Conservation (phyloP, 345 rosid genomes). For the Litchi chinensis region DNA sequence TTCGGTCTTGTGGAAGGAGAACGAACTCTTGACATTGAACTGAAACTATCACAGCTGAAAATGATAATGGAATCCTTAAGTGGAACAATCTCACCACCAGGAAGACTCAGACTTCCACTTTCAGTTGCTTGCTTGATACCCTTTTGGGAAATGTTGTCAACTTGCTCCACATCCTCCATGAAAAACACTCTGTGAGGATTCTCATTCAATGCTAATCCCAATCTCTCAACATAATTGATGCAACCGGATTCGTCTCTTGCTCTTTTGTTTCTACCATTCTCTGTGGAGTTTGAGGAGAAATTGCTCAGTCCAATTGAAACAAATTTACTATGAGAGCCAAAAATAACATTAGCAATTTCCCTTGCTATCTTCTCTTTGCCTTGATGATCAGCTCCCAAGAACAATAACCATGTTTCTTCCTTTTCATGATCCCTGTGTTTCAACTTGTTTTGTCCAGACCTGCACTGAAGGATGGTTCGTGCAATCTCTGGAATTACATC, state of each 20-base stretch:
- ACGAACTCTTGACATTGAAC: conserved; percentile 32
- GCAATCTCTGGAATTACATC: conserved; percentile 46
- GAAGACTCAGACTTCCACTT: conserved; percentile 40
- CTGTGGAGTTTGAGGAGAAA: conserved; percentile 32
- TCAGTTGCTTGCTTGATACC: conserved; percentile 48
- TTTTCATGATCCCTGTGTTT: conserved; percentile 31
- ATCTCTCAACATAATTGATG: conserved; percentile 36
- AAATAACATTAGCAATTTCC: conserved; percentile 58
- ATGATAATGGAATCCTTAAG: conserved; percentile 66
- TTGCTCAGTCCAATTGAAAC: conserved; percentile 41
- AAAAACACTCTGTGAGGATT: conserved; percentile 69
- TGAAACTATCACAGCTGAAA: conserved; percentile 46
- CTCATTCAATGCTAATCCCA: conserved; percentile 63
- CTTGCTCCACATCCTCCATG: conserved; percentile 56
- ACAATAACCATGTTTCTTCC: conserved; percentile 62
- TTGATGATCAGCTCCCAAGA: conserved; percentile 48
- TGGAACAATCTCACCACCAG: conserved; percentile 48
- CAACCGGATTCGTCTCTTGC: conserved; percentile 41
- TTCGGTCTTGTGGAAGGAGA: conserved; percentile 34
- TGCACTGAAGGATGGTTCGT: conserved; percentile 54
- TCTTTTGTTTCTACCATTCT: conserved; percentile 45
- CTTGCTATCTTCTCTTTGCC: conserved; percentile 57
- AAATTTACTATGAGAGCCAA: conserved; percentile 54
- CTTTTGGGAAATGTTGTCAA: conserved; percentile 32
- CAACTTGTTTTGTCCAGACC: conserved; percentile 45